Base-by-base conservation (phyloP, 257 asterid genomes). In the Plectranthus barbatus region DNA sequence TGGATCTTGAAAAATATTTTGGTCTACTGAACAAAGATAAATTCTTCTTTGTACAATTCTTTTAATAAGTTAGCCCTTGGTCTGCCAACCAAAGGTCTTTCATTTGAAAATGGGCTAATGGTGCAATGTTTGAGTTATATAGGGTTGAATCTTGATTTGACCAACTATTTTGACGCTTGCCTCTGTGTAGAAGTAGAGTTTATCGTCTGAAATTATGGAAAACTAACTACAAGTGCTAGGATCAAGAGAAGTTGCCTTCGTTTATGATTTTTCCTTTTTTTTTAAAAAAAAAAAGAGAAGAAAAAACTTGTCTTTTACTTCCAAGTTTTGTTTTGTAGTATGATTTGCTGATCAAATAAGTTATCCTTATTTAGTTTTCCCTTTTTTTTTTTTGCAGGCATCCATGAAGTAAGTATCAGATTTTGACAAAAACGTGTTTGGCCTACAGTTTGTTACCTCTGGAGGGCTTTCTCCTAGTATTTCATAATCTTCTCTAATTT, bases 361-460 rank as follows among this genome's bases (percentile, higher is more conserved):
- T 82, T 45, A 70, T 42, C 40, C 4, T 61, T 39, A 48, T 49
- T 68, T 63, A 31, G 17, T 18, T 42, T 55, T 71, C 58, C n/a
- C n/a, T n/a, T n/a, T n/a, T 20, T 9, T 40, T 58, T 42, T 37
- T 39, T 80, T 83, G 75, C 95, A 92, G 98, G 98, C 77, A 92
- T 92, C 76, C 98, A 92, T 75, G 98, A 92, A 80, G 97, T 86
- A 84, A 76, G 97, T 83, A 44, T 53, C 60, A 56, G 9, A 24
- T 12, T 37, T 61, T 72, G 60, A 78, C 45, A 34, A 46, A 57
- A 62, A 56, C 60, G 62, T 61, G 74, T 31, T 47, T 51, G 61
- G 20, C 37, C 50, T 45, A 24, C 33, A 24, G 37, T 62, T 42
- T 37, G 67, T 42, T 44, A 10, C 67, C 54, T 24, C 20, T 42